phyloP scores from a whole-genome alignment of 352 stramenopile genomes.

The Achlya hypogyna region DNA sequence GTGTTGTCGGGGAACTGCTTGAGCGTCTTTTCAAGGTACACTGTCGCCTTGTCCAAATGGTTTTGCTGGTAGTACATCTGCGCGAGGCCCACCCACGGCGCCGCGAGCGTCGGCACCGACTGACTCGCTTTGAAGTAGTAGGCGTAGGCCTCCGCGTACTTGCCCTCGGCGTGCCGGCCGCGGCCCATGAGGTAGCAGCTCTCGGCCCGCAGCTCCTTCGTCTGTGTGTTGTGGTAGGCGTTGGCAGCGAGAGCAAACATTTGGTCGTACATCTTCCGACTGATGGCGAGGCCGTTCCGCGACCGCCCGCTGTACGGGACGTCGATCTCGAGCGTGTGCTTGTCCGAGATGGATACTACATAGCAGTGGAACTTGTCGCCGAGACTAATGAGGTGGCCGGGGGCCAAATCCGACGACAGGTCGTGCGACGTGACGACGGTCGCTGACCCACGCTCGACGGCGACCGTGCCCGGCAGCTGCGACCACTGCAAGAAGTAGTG shows the following conservation, averaged over 20 bases:
- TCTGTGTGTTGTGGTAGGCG: constrained; percentile 84
- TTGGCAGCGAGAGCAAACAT: constrained; percentile 85
- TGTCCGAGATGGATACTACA: constrained; percentile 61
- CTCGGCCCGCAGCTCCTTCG: constrained; percentile 89
- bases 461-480: constrained; percentile 77
- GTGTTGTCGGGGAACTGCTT: constrained; percentile 84
- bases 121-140: constrained; percentile 93
- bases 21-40: constrained; percentile 83
- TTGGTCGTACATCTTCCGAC: constrained; percentile 86
- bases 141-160: constrained; percentile 93
- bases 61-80: constrained; percentile 88
- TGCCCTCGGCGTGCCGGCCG: constrained; percentile 89
- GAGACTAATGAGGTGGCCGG: constrained; percentile 90
- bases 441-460: constrained; percentile 76
- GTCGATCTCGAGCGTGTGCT: constrained; percentile 46
- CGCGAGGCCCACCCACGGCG: constrained; percentile 78
- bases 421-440: constrained; percentile 82
- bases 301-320: constrained; percentile 75
- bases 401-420: constrained; percentile 78
- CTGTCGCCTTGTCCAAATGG: constrained; percentile 69
- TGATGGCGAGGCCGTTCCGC: constrained; percentile 42
- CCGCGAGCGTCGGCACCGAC: constrained; percentile 78
- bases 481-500: constrained; percentile 98
- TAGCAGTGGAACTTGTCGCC: constrained; percentile 87
- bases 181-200: constrained; percentile 94